These are phyloP conservation scores for Corymbia calophylla DNA, from an alignment of 441 rosid genomes.

Conservation along the genomic window DNA sequence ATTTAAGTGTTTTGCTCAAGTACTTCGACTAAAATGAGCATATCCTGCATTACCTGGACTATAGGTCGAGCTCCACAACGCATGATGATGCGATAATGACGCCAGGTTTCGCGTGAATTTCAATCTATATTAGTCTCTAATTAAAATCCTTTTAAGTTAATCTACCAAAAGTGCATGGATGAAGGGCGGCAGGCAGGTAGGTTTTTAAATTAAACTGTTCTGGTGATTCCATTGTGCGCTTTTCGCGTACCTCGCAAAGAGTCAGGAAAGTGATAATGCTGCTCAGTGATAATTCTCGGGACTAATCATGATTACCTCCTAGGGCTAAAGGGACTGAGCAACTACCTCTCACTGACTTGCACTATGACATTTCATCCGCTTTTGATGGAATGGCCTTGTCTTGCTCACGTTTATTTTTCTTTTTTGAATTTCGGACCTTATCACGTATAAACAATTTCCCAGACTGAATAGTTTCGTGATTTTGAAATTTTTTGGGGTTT, in stretches of 20 bases:
- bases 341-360: neutral
- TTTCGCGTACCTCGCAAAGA: neutral
- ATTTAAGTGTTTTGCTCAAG: neutral
- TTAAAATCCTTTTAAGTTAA: neutral
- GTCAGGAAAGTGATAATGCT: neutral
- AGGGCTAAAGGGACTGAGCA: neutral
- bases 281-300: neutral
- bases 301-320: neutral
- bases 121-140: neutral
- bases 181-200: neutral
- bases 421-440: neutral
- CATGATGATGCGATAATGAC: neutral
- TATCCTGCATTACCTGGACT: neutral
- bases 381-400: neutral
- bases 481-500: neutral
- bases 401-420: neutral
- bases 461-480: neutral
- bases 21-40: neutral
- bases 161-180: neutral
- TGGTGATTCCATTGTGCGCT: neutral
- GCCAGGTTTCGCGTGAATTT: neutral
- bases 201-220: neutral
- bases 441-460: neutral
- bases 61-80: neutral
- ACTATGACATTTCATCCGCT: neutral